Conservation (phyloP, 768 basidiomycete genomes). For the Megacollybia marginata region DNA sequence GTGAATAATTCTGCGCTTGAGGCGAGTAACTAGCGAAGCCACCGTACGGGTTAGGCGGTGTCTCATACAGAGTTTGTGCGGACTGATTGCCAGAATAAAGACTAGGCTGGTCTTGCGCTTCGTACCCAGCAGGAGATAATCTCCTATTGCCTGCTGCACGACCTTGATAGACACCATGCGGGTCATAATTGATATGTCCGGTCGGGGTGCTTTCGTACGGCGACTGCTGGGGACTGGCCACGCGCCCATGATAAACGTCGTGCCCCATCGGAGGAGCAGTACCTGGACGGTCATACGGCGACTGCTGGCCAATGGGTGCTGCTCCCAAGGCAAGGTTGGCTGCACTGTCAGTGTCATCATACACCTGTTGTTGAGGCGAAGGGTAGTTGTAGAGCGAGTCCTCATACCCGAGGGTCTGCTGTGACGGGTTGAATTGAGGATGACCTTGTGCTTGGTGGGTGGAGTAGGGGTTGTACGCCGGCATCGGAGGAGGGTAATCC, state of each 20-base stretch:
- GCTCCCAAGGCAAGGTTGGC: constrained; percentile 50
- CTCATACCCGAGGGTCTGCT: constrained; percentile 47
- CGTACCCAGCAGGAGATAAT: no score
- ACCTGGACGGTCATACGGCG: constrained; percentile 22
- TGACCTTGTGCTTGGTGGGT: constrained; percentile 45
- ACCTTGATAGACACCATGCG: constrained; percentile 51
- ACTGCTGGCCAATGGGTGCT: constrained; percentile 49
- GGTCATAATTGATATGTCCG: constrained; percentile 23
- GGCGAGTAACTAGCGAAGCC: background rate
- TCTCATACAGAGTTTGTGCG: background rate
- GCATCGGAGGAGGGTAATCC: constrained; percentile 66
- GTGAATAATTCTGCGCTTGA: no score
- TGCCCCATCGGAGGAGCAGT: constrained; percentile 9
- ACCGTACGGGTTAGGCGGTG: background rate
- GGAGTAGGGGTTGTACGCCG: constrained; percentile 65
- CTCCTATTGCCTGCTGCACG: constrained; percentile 11
- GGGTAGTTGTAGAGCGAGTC: constrained; percentile 28
- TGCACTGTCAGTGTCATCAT: constrained; percentile 65
- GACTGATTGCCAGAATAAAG: background rate
- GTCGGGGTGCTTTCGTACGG: constrained; percentile 11
- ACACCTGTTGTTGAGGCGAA: constrained; percentile 37
- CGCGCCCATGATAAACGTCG: background rate
- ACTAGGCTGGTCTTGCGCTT: no score
- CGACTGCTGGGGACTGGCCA: constrained; percentile 13
- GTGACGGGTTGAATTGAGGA: constrained; percentile 53